Base-by-base conservation (phyloP, 176 grass and related monocot genomes). In the Dendrocalamus sinicus region DNA sequence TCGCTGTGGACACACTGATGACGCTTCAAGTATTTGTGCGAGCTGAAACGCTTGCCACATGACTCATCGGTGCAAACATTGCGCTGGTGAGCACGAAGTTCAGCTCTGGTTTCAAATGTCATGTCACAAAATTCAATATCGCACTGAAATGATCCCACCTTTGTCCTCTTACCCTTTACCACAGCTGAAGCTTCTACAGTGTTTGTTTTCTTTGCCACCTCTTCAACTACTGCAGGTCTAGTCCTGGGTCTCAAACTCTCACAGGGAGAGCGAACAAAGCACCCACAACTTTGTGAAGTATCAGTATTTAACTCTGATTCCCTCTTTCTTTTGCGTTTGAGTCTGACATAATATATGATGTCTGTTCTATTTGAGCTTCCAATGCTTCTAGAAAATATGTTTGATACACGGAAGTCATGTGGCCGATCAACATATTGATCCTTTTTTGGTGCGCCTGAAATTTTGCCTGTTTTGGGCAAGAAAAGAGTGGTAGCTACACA, bases 161-260 rank as follows among this genome's bases (percentile, higher is more conserved):
- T 81, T 9, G 32, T 40, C 55, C 81, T 84, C 70, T 77, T 91
- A n/a, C 24, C 50, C 40, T 78, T 87, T 9, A 66, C 73, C n/a
- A 22, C 24, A 26, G 16, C 9, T 23, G 67, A 75, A 48, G 48
- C 19, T 74, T 83, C 85, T 44, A 22, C 41, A 23, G 22, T 79
- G 43, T 43, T 54, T 14, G 9, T 57, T 62, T 78, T 39, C 8
- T 44, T 16, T 64, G 9, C 35, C 23, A 62, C n/a, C 28, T 82
- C 78, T 84, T 88, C 85, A 2, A 80, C 47, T 54, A 84, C 54
- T 20, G 75, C 76, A 71, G 85, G 63, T 57, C 67, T 80, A 73
- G 59, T 71, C 76, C 89, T 91, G 19, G 96, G 93, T 69, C 93
- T 92, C 79, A 99, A 82, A 53, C 93, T 92, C 76, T 99, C 96